phyloP scores from a whole-genome alignment of 768 basidiomycete genomes.

The Plicaturopsis crispa region DNA sequence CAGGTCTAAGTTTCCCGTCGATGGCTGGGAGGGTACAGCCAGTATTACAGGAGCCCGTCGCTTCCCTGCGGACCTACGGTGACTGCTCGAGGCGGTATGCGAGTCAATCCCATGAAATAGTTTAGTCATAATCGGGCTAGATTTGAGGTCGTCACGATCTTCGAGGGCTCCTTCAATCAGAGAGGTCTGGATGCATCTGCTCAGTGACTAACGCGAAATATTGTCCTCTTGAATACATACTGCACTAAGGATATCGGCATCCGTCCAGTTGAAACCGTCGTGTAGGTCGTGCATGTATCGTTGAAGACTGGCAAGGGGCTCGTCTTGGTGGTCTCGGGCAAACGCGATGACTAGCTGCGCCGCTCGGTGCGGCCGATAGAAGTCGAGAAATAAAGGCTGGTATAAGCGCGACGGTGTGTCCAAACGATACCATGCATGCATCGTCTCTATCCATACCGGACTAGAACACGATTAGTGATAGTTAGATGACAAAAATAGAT shows the following conservation, averaged over 20 bases:
- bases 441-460: slow-evolving; percentile 59
- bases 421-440: slow-evolving; percentile 57
- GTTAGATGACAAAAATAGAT: slow-evolving; percentile 1
- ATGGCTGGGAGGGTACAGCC: too few relatives aligned
- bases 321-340: slow-evolving; percentile 4
- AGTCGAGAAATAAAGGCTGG: slow-evolving; percentile 31
- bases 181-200: slow-evolving; percentile 9
- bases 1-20: slow-evolving; percentile 49
- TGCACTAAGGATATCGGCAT: too few relatives aligned
- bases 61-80: too few relatives aligned
- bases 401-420: slow-evolving; percentile 40
- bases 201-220: too few relatives aligned
- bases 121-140: background rate
- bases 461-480: slow-evolving; percentile 24
- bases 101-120: background rate
- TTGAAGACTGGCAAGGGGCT: too few relatives aligned
- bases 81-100: slow-evolving; percentile 5
- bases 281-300: too few relatives aligned
- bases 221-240: too few relatives aligned
- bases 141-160: background rate
- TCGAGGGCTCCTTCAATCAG: background rate
- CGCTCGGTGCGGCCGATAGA: slow-evolving; percentile 42
- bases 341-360: slow-evolving; percentile 39
- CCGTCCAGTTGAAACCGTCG: slow-evolving; percentile 1
- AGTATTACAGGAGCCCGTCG: too few relatives aligned